Evolutionary conservation across 1,284 basidiomycete species (phyloP), one percentile per base, ranked within the genome.

Genomic region (Ceratobasidium sp.): DNA sequence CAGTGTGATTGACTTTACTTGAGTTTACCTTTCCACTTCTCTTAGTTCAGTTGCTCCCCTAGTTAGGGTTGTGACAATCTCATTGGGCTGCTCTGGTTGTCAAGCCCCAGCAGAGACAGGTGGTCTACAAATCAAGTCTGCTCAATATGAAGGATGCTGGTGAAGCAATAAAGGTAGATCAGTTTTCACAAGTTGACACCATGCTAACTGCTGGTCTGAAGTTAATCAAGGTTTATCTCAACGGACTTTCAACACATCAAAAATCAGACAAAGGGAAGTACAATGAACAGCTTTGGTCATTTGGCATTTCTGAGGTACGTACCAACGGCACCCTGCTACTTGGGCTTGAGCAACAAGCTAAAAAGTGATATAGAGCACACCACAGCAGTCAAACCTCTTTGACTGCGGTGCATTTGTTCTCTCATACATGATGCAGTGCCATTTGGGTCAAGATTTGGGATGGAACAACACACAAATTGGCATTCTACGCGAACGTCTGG

Each of bases 361-460:
- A 15, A 40, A n/a, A 39, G 4, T 39, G 28, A 13, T n/a, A 39
- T 18, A 69, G 67, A 53, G 33, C 20, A 51, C 44, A 39, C 51
- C 68, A 26, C 68, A 56, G 49, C 51, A 70, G 28, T 18, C 23
- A 3, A 70, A 56, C 39, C 7, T 3, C n/a, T 12, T 33, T 53
- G 68, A 70, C 26, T 70, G 68, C 56, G 51, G 68, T 3, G n/a
- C 39, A 46, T 56, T 26, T 70, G 49, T 56, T 7, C 26, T 70
- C 20, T 51, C 33, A 7, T 56, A 70, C 9, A 3, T 70, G 23
- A 5, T 70, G 0, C 51, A 42, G 12, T 33, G 13, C 20, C 33
- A 7, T 6, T 28, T 70, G 2, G 28, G 15, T 40, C 6, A 18
- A 5, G 68, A 70, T 33, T 33, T 33, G 33, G 33, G 33, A 33